phyloP scores from a whole-genome alignment of 1,284 basidiomycete genomes.

The Trametes sp. region DNA sequence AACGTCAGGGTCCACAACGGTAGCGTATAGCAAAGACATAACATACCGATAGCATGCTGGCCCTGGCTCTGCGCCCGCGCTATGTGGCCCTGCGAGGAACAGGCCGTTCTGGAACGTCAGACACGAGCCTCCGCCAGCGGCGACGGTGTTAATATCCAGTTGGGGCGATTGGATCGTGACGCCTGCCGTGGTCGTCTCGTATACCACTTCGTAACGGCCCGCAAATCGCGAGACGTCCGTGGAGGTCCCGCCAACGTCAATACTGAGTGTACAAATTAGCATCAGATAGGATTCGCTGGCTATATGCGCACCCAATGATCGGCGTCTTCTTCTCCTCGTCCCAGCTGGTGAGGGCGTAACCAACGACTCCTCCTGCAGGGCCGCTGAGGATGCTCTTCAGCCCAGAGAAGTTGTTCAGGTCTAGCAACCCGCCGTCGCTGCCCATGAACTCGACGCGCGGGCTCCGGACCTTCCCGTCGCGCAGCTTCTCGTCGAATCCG shows the following conservation, averaged over 20 bases:
- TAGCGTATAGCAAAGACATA: neutral
- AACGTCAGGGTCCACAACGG: neutral
- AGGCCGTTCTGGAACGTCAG: slow-evolving; percentile 84
- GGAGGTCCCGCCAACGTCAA: slow-evolving; percentile 88
- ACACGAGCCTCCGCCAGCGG: slow-evolving; percentile 88
- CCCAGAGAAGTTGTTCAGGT: slow-evolving; percentile 87
- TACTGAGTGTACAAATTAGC: slow-evolving; percentile 43
- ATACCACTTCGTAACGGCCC: slow-evolving; percentile 87
- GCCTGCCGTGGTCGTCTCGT: slow-evolving; percentile 92
- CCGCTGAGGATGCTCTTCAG: slow-evolving; percentile 90
- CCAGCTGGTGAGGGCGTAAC: slow-evolving; percentile 87
- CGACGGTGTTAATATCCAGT: slow-evolving; percentile 88
- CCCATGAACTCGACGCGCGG: slow-evolving; percentile 87
- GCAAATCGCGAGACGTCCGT: slow-evolving; percentile 92
- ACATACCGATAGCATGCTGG: slow-evolving; percentile 80
- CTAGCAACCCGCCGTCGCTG: slow-evolving; percentile 87
- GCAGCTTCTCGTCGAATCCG: slow-evolving; percentile 83
- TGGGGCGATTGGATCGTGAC: slow-evolving; percentile 91
- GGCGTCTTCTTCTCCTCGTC: slow-evolving; percentile 70
- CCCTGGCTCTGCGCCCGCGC: slow-evolving; percentile 86
- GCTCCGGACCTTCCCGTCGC: slow-evolving; percentile 53
- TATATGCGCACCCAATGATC: slow-evolving; percentile 70
- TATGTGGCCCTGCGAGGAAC: slow-evolving; percentile 85
- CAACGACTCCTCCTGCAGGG: slow-evolving; percentile 90
- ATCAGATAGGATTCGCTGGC: neutral